These are phyloP conservation scores for Lactifluus echinatus DNA, from an alignment of 768 basidiomycete genomes.

Conservation along the genomic window DNA sequence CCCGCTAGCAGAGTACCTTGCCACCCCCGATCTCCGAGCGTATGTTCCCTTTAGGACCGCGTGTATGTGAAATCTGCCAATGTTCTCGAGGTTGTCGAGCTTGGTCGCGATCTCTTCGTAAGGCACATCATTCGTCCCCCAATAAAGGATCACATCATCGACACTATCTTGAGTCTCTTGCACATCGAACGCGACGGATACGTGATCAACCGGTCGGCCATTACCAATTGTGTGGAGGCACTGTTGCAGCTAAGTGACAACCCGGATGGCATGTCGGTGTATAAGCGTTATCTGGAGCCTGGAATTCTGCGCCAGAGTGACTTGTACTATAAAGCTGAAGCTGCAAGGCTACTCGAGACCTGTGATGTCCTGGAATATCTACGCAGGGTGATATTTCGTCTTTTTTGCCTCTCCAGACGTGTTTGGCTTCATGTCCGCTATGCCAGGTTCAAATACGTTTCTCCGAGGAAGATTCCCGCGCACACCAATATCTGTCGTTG, in stretches of 20 bases:
- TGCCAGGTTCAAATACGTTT: conserved; percentile 72
- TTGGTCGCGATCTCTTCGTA: conserved; percentile 77
- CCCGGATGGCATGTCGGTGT: conserved; percentile 49
- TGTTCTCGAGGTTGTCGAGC: conserved; percentile 73
- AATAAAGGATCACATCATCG: conserved; percentile 75
- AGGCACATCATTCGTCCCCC: conserved; percentile 70
- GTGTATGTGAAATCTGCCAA: conserved; percentile 69
- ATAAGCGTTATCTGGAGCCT: conserved; percentile 80
- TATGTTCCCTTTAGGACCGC: conserved; percentile 60
- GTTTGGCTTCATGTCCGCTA: conserved; percentile 15
- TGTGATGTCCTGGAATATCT: conserved; percentile 83
- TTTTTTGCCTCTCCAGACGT: neutral
- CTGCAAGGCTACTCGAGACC: conserved; percentile 53
- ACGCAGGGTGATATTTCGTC: conserved; percentile 43
- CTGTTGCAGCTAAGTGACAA: conserved; percentile 58
- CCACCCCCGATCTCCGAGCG: conserved; percentile 17
- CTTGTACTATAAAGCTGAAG: conserved; percentile 72
- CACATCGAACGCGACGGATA: conserved; percentile 88
- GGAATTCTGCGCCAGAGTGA: conserved; percentile 69
- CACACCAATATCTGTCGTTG: conserved; percentile 77
- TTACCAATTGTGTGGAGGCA: conserved; percentile 84
- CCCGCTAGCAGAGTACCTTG: neutral
- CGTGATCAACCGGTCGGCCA: conserved; percentile 81
- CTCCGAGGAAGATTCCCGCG: conserved; percentile 73
- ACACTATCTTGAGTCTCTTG: conserved; percentile 79